phyloP scores from a whole-genome alignment of 78 protist genomes.

The Neovahlkampfia damariscottae region DNA sequence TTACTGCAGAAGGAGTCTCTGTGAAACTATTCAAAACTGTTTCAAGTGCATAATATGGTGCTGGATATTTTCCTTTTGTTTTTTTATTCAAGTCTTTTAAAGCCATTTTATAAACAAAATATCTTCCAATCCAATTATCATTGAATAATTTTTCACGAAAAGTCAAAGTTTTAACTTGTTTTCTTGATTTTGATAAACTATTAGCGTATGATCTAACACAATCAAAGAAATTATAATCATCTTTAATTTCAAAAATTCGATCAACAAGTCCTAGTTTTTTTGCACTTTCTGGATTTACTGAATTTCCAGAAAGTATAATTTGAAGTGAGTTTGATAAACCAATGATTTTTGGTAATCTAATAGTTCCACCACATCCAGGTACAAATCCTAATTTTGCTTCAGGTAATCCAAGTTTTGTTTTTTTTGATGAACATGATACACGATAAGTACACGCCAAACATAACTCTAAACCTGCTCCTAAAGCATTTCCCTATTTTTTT shows the following conservation, averaged over 20 bases:
- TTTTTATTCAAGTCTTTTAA: constrained; percentile 14
- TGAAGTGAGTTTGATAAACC: constrained; percentile 37
- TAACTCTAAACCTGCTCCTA: constrained; percentile 51
- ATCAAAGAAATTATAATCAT: constrained; percentile 17
- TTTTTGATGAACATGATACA: background rate
- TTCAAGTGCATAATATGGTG: constrained; percentile 48
- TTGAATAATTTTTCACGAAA: constrained; percentile 17
- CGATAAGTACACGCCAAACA: constrained; percentile 40
- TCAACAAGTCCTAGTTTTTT: constrained; percentile 27
- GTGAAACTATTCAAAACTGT: constrained; percentile 2
- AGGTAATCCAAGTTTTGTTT: constrained; percentile 14
- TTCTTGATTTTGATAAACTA: constrained; percentile 3
- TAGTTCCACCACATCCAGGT: constrained; percentile 58
- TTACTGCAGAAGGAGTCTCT: no score
- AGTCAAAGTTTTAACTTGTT: background rate
- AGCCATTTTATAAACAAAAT: constrained; percentile 22
- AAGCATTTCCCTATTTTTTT: constrained; percentile 43
- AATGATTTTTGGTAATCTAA: constrained; percentile 38
- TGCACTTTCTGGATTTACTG: constrained; percentile 31
- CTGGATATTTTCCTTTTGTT: constrained; percentile 55
- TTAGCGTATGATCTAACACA: constrained; percentile 6
- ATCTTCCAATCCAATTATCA: constrained; percentile 14
- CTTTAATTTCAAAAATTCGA: constrained; percentile 9
- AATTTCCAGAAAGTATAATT: constrained; percentile 43
- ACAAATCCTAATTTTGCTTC: constrained; percentile 42